Evolutionary conservation across 768 basidiomycete genomes (phyloP), one percentile per base, ranked within the genome.

Genomic region (Austroboletus festivus): DNA sequence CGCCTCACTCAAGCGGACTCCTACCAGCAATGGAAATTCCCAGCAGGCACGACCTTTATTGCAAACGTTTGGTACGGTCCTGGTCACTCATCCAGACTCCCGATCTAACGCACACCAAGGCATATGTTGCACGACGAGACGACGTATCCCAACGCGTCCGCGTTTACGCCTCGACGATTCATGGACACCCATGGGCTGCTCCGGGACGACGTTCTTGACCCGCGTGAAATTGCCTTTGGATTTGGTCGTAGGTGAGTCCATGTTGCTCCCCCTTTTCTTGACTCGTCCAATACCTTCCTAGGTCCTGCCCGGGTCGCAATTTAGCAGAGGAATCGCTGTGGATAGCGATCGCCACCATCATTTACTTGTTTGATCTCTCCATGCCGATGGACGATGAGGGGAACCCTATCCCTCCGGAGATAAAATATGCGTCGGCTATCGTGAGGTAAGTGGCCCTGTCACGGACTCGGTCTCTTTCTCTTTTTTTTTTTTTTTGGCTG

Each of bases 181-280:
- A 13, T 48, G 4, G 28, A 24, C 22, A 24, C 24, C 11, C 15
- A 30, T 10, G 47, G 41, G 13, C 5, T 34, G 15, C 47, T 48
- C 23, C 47, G 41, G 1, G 34, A 42, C 3, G 34, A 48, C 33
- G 23, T 48, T 13, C 33, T 26, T 8, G 47, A 48, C 37, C 47
- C 47, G 7, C 47, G 47, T 21, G 47, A 35, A 28, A 48, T 48
- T 20, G 47, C 47, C 6, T 48, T 48, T 37, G 47, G 47, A 28
- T 48, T 48, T 24, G 47, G 47, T 34, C 47, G 47, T 12, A 26
- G 47, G 47, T 48, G 26, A 35, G 40, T 19, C 34, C 21, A 2
- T 26, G 4, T 5, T 24, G 4, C n/a, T 24, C 18, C 8, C 35
- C 35, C 16, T n/a, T 16, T 41, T 41, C 16, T 18, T 9, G 4